Percentiles rank a stretch among this genome's conserved stretches.
These are phyloP conservation scores for Hyaloscypha bicolor DNA, from an alignment of 495 filamentous ascomycete genomes.

Conservation along the genomic window DNA sequence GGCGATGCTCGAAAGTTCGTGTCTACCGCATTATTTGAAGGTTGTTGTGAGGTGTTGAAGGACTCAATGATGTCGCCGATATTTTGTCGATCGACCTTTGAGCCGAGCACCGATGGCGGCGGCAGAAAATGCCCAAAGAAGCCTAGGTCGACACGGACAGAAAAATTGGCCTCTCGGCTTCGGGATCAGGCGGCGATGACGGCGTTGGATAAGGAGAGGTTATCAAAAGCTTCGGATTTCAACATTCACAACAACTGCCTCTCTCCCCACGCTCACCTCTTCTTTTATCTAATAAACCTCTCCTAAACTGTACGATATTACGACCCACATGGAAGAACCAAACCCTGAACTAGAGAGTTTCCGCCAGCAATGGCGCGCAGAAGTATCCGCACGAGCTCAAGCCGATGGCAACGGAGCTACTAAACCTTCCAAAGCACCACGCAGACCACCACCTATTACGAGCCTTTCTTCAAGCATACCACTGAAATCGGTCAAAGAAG, in stretches of 20 bases:
- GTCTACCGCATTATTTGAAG: neutral
- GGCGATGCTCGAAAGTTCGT: neutral
- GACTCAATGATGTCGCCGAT: slow-evolving; percentile 30
- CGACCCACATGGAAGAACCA: slow-evolving; percentile 29
- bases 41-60: neutral
- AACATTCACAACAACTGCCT: neutral
- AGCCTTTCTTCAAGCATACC: slow-evolving; percentile 16
- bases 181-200: slow-evolving; percentile 15
- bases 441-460: slow-evolving; percentile 22
- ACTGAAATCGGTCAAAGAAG: slow-evolving; percentile 20
- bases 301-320: slow-evolving; percentile 17
- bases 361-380: slow-evolving; percentile 79
- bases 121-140: neutral
- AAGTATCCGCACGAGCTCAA: slow-evolving; percentile 61
- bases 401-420: slow-evolving; percentile 15
- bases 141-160: neutral
- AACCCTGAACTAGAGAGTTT: slow-evolving; percentile 74
- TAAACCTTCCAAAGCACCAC: slow-evolving; percentile 20
- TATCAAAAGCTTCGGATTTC: slow-evolving; percentile 5
- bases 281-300: neutral
- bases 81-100: neutral
- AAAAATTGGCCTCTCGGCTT: slow-evolving; percentile 3
- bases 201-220: neutral
- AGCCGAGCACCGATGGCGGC: slow-evolving; percentile 9
- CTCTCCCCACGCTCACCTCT: neutral